Evolutionary conservation across 805 yeast genomes (phyloP).

Genomic region (Saccharomyces mikatae): DNA sequence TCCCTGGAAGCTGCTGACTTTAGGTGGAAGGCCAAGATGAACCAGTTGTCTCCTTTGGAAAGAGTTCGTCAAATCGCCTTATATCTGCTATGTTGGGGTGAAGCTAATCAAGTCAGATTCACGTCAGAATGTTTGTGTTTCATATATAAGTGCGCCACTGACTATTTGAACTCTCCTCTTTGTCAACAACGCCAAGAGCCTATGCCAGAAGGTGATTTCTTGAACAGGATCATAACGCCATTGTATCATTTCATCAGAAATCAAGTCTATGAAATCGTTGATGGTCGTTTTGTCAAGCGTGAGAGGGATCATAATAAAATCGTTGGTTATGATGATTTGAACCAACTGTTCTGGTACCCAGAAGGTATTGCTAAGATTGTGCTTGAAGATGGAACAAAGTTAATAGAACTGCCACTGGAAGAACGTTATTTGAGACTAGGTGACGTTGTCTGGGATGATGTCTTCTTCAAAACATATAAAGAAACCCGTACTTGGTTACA

Average conservation of each 20-base stretch:
- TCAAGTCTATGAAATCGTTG: slow-evolving; percentile 73
- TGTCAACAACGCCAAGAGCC: slow-evolving; percentile 84
- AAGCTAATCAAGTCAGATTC: slow-evolving; percentile 90
- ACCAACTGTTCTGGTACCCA: slow-evolving; percentile 98
- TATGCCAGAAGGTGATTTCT: slow-evolving; percentile 80
- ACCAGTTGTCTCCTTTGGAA: slow-evolving; percentile 61
- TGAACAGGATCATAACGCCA: slow-evolving; percentile 90
- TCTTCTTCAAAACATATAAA: slow-evolving; percentile 89
- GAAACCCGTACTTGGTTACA: slow-evolving; percentile 98
- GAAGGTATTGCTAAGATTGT: slow-evolving; percentile 93
- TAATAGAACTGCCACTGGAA: slow-evolving; percentile 80
- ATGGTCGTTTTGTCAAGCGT: slow-evolving; percentile 77
- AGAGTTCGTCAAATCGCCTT: slow-evolving; percentile 72
- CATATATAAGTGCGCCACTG: slow-evolving; percentile 90
- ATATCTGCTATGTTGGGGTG: slow-evolving; percentile 79
- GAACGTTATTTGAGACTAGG: slow-evolving; percentile 87
- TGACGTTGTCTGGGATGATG: slow-evolving; percentile 86
- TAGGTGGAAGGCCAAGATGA: slow-evolving; percentile 81
- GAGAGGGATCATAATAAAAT: slow-evolving; percentile 75
- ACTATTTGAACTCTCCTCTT: slow-evolving; percentile 79
- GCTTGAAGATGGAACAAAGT: slow-evolving; percentile 84
- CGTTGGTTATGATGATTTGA: slow-evolving; percentile 95
- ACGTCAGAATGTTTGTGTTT: slow-evolving; percentile 85
- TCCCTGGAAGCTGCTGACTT: slow-evolving; percentile 75
- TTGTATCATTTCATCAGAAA: slow-evolving; percentile 70